A percentile compares a stretch with the other conserved stretches of the same genome.
phyloP scores from a whole-genome alignment of 108 stramenopile species.

The Cyclostephanos invisitatus region DNA sequence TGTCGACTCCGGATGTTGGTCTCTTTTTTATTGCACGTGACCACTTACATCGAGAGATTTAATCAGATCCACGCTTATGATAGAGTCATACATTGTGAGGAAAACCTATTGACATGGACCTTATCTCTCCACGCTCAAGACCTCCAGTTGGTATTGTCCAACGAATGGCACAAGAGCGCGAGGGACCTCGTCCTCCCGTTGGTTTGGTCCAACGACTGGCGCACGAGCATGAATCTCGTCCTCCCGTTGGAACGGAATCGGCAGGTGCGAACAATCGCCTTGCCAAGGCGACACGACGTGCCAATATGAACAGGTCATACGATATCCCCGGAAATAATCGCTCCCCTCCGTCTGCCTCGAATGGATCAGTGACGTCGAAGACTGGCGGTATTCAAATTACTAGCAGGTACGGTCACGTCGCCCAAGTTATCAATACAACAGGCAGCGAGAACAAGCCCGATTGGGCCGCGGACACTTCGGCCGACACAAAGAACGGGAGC shows the following conservation, averaged over 20 bases:
- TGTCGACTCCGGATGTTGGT: too few relatives aligned
- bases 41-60: too few relatives aligned
- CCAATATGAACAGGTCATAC: neutral
- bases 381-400: neutral
- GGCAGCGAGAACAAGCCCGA: neutral
- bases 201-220: conserved; percentile 3
- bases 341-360: neutral
- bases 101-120: neutral
- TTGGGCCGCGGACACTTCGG: neutral
- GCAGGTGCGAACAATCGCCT: neutral
- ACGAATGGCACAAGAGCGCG: conserved; percentile 16
- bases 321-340: neutral
- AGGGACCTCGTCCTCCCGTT: conserved; percentile 1
- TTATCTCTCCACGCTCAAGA: conserved; percentile 15
- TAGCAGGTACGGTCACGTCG: neutral
- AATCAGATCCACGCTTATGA: too few relatives aligned
- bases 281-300: neutral
- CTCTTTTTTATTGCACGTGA: too few relatives aligned
- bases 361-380: neutral
- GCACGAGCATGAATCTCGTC: neutral
- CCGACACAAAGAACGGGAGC: neutral
- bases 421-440: conserved; percentile 3
- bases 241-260: neutral
- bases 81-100: too few relatives aligned
- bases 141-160: conserved; percentile 13